phyloP scores from a whole-genome alignment of 805 yeast species.

The Blastobotrys robertii region DNA sequence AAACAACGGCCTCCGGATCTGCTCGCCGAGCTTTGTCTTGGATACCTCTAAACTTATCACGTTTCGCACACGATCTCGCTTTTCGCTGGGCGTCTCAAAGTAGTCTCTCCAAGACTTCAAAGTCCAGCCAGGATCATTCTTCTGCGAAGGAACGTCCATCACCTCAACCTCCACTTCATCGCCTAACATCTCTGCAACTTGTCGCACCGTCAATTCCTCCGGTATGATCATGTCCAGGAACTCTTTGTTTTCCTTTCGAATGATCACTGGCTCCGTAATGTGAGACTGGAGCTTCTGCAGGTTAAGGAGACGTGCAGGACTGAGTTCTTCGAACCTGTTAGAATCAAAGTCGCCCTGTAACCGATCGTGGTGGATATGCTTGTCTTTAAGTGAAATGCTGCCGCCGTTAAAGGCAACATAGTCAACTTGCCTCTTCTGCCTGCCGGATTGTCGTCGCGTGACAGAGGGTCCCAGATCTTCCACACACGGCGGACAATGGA shows the following conservation, averaged over 20 bases:
- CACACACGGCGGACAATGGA: conserved; percentile 47
- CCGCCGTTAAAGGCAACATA: conserved; percentile 76
- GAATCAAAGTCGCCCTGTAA: conserved; percentile 19
- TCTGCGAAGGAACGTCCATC: conserved; percentile 83
- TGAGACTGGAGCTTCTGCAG: conserved; percentile 30
- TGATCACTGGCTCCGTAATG: conserved; percentile 36
- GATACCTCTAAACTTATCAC: conserved; percentile 78
- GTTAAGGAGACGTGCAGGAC: conserved; percentile 29
- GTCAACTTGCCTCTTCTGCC: conserved; percentile 52
- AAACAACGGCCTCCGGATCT: conserved; percentile 52
- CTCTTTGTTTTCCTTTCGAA: conserved; percentile 28
- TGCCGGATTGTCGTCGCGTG: conserved; percentile 41
- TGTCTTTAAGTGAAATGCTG: conserved; percentile 38
- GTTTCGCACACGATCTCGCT: conserved; percentile 60
- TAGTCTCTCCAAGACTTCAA: conserved; percentile 68
- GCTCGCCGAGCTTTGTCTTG: conserved; percentile 38
- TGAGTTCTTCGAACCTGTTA: conserved; percentile 23
- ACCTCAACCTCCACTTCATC: conserved; percentile 59
- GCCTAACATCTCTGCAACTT: conserved; percentile 53
- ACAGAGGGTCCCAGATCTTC: conserved; percentile 40
- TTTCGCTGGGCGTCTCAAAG: conserved; percentile 35
- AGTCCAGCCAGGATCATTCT: conserved; percentile 49
- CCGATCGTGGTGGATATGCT: conserved; percentile 19
- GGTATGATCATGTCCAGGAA: conserved; percentile 50
- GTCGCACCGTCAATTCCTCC: conserved; percentile 40